These are phyloP conservation scores for Fusarium pseudonygamai DNA, from an alignment of 2,329 filamentous ascomycete genomes.

Conservation along the genomic window DNA sequence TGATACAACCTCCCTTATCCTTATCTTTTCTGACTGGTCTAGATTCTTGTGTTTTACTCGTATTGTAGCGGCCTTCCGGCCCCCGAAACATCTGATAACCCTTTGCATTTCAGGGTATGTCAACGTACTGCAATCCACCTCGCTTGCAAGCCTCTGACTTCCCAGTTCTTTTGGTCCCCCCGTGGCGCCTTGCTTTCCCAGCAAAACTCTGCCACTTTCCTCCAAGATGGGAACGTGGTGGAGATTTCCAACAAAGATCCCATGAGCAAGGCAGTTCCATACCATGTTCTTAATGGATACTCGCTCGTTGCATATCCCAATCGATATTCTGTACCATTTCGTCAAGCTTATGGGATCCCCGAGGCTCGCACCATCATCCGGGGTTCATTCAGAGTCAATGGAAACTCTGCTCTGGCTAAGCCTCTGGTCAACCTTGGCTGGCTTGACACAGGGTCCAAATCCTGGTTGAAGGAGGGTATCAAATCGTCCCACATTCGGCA, in stretches of 20 bases:
- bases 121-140: background rate
- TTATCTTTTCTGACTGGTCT: background rate
- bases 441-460: background rate
- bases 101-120: background rate
- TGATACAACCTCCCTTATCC: background rate
- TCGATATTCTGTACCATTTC: background rate
- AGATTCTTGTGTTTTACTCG: background rate
- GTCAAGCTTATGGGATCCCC: background rate
- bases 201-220: background rate
- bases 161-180: background rate
- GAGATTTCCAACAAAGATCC: background rate
- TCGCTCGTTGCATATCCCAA: background rate
- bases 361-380: background rate
- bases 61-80: background rate
- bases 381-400: background rate
- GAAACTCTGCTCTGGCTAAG: accelerated
- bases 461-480: background rate
- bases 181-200: background rate
- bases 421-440: background rate
- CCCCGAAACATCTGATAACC: background rate
- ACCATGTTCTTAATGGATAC: background rate
- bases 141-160: background rate
- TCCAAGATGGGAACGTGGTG: background rate
- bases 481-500: background rate
- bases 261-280: background rate